Evolutionary conservation across 805 yeast genomes (phyloP).

Genomic region (Sungouiozyma intestinalis): DNA sequence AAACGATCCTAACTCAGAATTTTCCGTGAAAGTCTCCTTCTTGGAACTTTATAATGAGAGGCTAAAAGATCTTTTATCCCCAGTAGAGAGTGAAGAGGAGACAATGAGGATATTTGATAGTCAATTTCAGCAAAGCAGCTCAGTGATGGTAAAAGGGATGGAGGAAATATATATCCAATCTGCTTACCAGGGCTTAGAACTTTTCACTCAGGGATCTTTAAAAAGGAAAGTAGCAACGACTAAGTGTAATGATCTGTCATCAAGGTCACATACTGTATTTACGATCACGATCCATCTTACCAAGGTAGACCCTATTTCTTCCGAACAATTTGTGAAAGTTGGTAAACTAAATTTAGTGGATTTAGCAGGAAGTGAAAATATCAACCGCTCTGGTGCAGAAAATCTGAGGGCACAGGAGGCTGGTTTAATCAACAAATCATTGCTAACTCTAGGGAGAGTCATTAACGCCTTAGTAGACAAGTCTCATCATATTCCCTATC

Average conservation of each 20-base stretch:
- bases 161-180: constrained; percentile 41
- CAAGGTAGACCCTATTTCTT: constrained; percentile 36
- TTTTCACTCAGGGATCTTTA: constrained; percentile 46
- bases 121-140: constrained; percentile 5
- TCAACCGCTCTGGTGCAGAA: constrained; percentile 72
- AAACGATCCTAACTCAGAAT: constrained; percentile 34
- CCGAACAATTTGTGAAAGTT: constrained; percentile 39
- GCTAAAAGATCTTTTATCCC: constrained; percentile 49
- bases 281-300: constrained; percentile 54
- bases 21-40: constrained; percentile 59
- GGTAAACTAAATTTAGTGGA: constrained; percentile 84
- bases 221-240: constrained; percentile 70
- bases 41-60: constrained; percentile 80
- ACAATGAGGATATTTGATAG: constrained; percentile 43
- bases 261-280: constrained; percentile 74
- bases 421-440: constrained; percentile 78
- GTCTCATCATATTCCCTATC: constrained; percentile 64
- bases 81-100: constrained; percentile 32
- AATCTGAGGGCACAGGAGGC: constrained; percentile 84
- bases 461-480: constrained; percentile 62
- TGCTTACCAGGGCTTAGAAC: constrained; percentile 41
- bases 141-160: constrained; percentile 47
- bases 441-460: constrained; percentile 77
- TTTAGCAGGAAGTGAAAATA: constrained; percentile 87
- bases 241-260: constrained; percentile 63